Evolutionary conservation across 1,139 yeast species (phyloP).

Genomic region (Tardiomyces depauwii): DNA sequence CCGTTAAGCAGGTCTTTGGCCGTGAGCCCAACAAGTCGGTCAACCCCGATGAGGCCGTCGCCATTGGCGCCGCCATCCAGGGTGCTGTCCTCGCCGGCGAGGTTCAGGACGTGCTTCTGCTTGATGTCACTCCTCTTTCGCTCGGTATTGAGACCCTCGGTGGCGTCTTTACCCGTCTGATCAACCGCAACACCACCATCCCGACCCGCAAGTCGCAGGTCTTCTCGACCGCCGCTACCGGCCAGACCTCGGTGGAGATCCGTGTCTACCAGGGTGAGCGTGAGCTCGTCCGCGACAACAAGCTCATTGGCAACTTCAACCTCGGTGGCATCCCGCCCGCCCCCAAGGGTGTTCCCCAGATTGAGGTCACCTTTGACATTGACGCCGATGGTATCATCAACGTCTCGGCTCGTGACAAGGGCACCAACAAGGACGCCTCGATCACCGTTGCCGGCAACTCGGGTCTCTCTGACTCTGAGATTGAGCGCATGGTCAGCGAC

Average conservation of each 20-base stretch:
- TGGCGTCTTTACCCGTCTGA: slow-evolving; percentile 96
- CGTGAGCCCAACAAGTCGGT: slow-evolving; percentile 97
- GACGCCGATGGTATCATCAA: slow-evolving; percentile 99
- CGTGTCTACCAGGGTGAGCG: slow-evolving; percentile 99
- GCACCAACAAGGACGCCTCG: slow-evolving; percentile 96
- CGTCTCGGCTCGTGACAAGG: slow-evolving; percentile 98
- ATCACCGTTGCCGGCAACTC: slow-evolving; percentile 98
- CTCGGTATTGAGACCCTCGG: slow-evolving; percentile 98
- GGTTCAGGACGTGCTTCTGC: slow-evolving; percentile 85
- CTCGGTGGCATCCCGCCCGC: slow-evolving; percentile 94
- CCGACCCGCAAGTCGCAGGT: slow-evolving; percentile 97
- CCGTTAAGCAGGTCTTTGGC: slow-evolving; percentile 87
- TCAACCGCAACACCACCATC: slow-evolving; percentile 94
- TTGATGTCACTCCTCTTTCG: slow-evolving; percentile 96
- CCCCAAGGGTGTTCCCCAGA: slow-evolving; percentile 99
- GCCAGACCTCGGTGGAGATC: slow-evolving; percentile 97
- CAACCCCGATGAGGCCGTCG: slow-evolving; percentile 99
- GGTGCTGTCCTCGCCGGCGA: slow-evolving; percentile 99
- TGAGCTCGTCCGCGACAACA: slow-evolving; percentile 97
- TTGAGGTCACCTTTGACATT: slow-evolving; percentile 94
- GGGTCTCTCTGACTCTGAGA: slow-evolving; percentile 92
- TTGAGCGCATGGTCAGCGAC: slow-evolving; percentile 96
- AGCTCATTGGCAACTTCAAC: slow-evolving; percentile 95
- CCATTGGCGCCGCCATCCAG: slow-evolving; percentile 99
- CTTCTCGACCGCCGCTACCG: slow-evolving; percentile 97